These are phyloP conservation scores for Ogataea nonfermentans DNA, from an alignment of 805 yeast genomes.

Conservation along the genomic window DNA sequence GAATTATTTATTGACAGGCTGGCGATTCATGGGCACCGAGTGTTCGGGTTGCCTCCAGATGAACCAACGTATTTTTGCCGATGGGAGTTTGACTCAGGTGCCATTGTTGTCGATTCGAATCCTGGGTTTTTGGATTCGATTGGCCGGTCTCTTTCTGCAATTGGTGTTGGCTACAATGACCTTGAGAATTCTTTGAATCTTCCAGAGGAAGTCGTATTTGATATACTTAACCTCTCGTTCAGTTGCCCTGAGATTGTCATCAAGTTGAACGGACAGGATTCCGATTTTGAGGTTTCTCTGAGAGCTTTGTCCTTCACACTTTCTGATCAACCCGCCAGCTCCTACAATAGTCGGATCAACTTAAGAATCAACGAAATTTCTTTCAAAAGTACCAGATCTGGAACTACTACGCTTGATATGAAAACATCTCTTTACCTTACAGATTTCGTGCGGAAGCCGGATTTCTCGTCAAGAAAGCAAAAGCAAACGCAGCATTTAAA, in stretches of 20 bases:
- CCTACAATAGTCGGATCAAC: slow-evolving; percentile 58
- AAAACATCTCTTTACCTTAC: slow-evolving; percentile 60
- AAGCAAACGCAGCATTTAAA: slow-evolving; percentile 66
- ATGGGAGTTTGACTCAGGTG: slow-evolving; percentile 81
- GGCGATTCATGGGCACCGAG: slow-evolving; percentile 78
- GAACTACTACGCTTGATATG: slow-evolving; percentile 38
- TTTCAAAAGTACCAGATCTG: slow-evolving; percentile 23
- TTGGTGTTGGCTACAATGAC: slow-evolving; percentile 67
- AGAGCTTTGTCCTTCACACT: slow-evolving; percentile 38
- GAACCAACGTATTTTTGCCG: slow-evolving; percentile 87
- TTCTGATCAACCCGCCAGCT: slow-evolving; percentile 68
- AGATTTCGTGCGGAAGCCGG: slow-evolving; percentile 53
- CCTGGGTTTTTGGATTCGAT: slow-evolving; percentile 46
- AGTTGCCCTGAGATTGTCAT: slow-evolving; percentile 48
- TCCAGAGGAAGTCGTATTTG: slow-evolving; percentile 56
- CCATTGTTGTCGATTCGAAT: slow-evolving; percentile 50
- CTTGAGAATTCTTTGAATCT: slow-evolving; percentile 70
- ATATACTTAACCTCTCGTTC: slow-evolving; percentile 65
- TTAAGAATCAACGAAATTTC: slow-evolving; percentile 48
- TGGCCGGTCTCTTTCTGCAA: slow-evolving; percentile 40
- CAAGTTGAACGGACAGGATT: slow-evolving; percentile 37
- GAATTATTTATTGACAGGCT: slow-evolving; percentile 59
- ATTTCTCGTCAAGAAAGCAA: slow-evolving; percentile 43
- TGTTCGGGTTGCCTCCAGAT: slow-evolving; percentile 88
- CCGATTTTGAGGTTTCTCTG: slow-evolving; percentile 26